Evolutionary conservation across 768 basidiomycete species (phyloP).

Genomic region (Suillus hirtellus): DNA sequence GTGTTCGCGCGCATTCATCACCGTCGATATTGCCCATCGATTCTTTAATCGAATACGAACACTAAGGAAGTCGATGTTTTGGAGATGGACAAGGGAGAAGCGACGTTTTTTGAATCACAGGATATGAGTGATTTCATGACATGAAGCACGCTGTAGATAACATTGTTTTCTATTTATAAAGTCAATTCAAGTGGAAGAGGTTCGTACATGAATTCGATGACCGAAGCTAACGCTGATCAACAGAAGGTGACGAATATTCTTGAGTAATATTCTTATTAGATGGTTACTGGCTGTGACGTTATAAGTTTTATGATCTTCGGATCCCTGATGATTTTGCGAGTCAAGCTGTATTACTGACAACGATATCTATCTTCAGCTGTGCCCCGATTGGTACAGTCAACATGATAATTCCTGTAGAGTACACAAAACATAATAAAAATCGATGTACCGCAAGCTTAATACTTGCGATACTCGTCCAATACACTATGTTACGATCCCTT

Average conservation of each 20-base stretch:
- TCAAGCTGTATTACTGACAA: background rate
- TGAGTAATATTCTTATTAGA: background rate
- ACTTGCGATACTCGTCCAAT: background rate
- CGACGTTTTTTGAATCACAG: no score
- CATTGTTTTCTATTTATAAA: background rate
- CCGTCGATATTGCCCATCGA: no score
- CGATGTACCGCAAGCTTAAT: background rate
- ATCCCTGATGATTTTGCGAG: background rate
- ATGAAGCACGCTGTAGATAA: background rate
- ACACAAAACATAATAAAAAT: background rate
- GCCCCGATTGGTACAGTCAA: background rate
- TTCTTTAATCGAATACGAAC: no score
- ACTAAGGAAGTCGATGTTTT: no score
- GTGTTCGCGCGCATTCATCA: no score
- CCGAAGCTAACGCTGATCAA: background rate
- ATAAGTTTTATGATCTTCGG: background rate
- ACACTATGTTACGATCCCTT: background rate
- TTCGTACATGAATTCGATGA: background rate
- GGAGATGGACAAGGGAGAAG: no score
- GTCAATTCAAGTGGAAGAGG: background rate
- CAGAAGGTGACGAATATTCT: background rate
- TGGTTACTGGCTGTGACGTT: background rate
- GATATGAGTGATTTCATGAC: no score
- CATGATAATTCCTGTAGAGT: background rate
- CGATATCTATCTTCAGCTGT: background rate